Evolutionary conservation across 805 yeast genomes (phyloP), one percentile per base, ranked within the genome.

Genomic region (Metschnikowia drakensbergensis): DNA sequence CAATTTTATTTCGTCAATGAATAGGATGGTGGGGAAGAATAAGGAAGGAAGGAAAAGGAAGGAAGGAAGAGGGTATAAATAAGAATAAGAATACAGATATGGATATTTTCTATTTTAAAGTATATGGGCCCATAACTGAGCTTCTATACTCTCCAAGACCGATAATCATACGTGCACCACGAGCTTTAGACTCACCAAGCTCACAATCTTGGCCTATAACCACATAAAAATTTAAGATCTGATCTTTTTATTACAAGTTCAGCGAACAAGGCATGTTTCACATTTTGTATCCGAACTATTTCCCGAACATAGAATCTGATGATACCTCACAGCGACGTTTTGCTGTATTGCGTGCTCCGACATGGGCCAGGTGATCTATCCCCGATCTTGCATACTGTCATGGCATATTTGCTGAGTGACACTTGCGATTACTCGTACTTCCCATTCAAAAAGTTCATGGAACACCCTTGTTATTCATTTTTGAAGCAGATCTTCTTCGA

Each of bases 231-330:
- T n/a, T n/a, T n/a, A n/a, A n/a, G n/a, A n/a, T n/a, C n/a, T n/a
- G n/a, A n/a, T n/a, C n/a, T n/a, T n/a, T n/a, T n/a, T n/a, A n/a
- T 33, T 70, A 69, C 55, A 51, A 58, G 25, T 62, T 71, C 46
- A 65, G 61, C 40, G 76, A 71, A 46, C 77, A 72, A 49, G 72
- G 70, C 47, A 65, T 71, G 65, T 58, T 72, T 37, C 77, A 73
- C 47, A 72, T 73, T 29, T 58, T 72, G 13, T 73, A 73, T 53
- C 77, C 77, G 10, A 69, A 70, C 44, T 71, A 69, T 55, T 72
- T 67, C 43, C 75, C 75, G 37, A 71, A 72, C 42, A 60, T 67
- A 26, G 75, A 71, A 45, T 64, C 71, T 0, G 75, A 71, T 49
- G 72, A 71, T 43, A 9, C 72, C 71, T 0, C 52, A 58, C 29